Base-by-base conservation (phyloP, 2,329 filamentous ascomycete species). In the Colletotrichum sp. region DNA sequence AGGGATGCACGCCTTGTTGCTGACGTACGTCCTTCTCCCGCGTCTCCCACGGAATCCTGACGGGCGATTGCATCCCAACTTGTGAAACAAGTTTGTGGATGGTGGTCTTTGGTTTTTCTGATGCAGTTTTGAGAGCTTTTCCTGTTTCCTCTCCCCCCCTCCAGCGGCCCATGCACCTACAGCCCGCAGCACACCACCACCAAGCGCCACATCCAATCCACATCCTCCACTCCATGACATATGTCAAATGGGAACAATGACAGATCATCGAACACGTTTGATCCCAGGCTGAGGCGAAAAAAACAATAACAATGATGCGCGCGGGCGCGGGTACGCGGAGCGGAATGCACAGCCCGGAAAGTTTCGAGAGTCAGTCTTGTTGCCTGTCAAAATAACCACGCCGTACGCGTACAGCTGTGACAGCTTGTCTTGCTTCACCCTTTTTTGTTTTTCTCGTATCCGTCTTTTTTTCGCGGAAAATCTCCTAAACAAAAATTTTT, bases 331-430 rank as follows among this genome's bases (percentile, higher is more conserved):
- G 16, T n/a, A 16, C 39, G 32, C 21, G 21, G 32, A 59, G 55
- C 55, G 59, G 36, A 63, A 3, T n/a, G 16, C 32, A 10, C 21
- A 44, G 57, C 28, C 70, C 49, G 64, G 34, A 18, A 69, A 69
- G 70, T 76, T 76, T 76, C 57, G 64, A 69, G 67, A 75, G 72
- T 75, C 72, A 66, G 69, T 52, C 30, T 36, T 12, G 36, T 34
- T 52, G 44, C 69, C 60, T 28, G 69, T 71, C 49, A 72, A 63
- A 44, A 63, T 28, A 13, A 21, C 26, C n/a, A 44, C 30, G 28
- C 21, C 64, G 16, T 55, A 57, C 39, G 36, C 55, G 39, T 24
- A n/a, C 9, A 7, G 21, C 32, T 28, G 34, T 52, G 24, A 12
- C 18, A 36, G 18, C 59, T 21, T 62, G 30, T 21, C 28, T 62